These are phyloP conservation scores for Gossypium herbaceum DNA, from an alignment of 345 rosid species.

Conservation along the genomic window DNA sequence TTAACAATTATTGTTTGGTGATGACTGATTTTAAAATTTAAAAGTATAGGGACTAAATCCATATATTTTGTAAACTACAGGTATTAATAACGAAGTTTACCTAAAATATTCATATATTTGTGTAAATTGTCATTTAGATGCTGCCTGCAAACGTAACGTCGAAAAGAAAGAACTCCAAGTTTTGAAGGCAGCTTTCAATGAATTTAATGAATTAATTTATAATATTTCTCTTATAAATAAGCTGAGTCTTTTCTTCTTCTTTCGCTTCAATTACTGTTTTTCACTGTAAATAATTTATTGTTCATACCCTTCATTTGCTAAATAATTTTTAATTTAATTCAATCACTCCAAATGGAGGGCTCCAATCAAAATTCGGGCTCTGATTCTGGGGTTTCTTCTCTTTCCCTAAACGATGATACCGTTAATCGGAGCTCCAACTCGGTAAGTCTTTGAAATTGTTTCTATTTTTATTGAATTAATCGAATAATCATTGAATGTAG, in stretches of 20 bases:
- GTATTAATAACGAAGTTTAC: too few relatives aligned
- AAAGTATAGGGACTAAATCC: too few relatives aligned
- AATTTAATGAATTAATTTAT: background rate
- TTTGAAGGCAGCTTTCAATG: background rate
- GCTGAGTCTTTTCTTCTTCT: background rate
- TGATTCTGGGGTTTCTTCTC: constrained; percentile 29
- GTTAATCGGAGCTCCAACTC: background rate
- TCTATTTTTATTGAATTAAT: background rate
- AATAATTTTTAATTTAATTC: background rate
- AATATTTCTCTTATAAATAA: background rate
- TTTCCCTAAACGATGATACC: background rate
- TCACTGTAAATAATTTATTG: background rate
- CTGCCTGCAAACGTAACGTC: too few relatives aligned
- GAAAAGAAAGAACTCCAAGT: background rate
- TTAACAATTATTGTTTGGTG: too few relatives aligned
- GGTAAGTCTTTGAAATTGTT: constrained; percentile 21
- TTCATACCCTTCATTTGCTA: constrained; percentile 4
- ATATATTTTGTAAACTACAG: too few relatives aligned
- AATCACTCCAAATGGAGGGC: constrained; percentile 29
- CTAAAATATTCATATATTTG: too few relatives aligned
- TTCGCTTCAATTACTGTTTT: background rate
- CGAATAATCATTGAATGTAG: background rate
- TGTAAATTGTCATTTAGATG: too few relatives aligned
- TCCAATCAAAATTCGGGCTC: constrained; percentile 15
- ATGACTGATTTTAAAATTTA: too few relatives aligned